phyloP scores from a whole-genome alignment of 2,329 filamentous ascomycete species.

The Colletotrichum trifolii region DNA sequence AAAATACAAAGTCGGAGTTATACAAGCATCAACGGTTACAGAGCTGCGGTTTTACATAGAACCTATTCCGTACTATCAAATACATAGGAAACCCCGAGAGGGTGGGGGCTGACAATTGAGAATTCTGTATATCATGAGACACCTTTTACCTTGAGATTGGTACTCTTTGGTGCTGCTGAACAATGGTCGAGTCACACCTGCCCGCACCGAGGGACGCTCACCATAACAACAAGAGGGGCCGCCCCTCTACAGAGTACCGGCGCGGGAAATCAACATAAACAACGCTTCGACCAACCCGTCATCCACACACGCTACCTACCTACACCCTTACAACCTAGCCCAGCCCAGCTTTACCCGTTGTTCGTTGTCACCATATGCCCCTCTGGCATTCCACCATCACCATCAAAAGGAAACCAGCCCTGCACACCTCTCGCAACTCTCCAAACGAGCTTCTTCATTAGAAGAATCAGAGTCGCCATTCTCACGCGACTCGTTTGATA shows the following conservation, averaged over 20 bases:
- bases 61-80: no score
- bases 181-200: conserved; percentile 34
- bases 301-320: conserved; percentile 10
- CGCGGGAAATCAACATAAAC: conserved; percentile 48
- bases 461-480: conserved; percentile 18
- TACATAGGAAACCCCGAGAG: no score
- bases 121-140: no score
- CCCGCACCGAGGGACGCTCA: conserved; percentile 32
- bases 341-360: conserved; percentile 28
- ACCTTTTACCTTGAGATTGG: no score
- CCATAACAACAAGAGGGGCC: conserved; percentile 15
- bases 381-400: conserved; percentile 25
- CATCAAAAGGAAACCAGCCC: conserved; percentile 14
- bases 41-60: no score
- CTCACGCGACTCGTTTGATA: conserved; percentile 32
- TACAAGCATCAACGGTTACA: no score
- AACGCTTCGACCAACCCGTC: conserved; percentile 41
- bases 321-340: conserved; percentile 29
- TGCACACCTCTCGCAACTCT: conserved; percentile 12
- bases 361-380: conserved; percentile 34
- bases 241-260: conserved; percentile 27
- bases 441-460: background rate
- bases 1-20: no score
- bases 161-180: no score
- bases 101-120: no score